These are phyloP conservation scores for Porodaedalea pini DNA, from an alignment of 1,284 basidiomycete genomes.

Conservation along the genomic window DNA sequence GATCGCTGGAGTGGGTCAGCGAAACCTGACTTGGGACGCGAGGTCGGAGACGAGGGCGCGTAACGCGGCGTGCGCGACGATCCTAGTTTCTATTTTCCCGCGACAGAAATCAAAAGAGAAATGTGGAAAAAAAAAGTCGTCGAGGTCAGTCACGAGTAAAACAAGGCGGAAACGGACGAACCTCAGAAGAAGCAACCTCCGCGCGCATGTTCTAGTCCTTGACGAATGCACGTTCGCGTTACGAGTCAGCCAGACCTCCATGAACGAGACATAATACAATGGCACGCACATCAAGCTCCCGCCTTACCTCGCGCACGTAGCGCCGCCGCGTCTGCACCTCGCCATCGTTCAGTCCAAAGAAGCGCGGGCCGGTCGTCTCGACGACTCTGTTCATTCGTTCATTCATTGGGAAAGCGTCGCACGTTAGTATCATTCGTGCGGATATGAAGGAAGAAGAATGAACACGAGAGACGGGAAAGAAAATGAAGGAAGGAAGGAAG, in stretches of 20 bases:
- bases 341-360: constrained; percentile 73
- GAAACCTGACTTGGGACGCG: constrained; percentile 4
- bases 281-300: constrained; percentile 75
- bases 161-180: too few relatives aligned
- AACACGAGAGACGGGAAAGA: too few relatives aligned
- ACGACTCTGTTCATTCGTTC: constrained; percentile 53
- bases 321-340: constrained; percentile 71
- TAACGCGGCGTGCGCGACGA: constrained; percentile 5
- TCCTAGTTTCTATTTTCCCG: neutral
- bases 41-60: constrained; percentile 15
- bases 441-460: too few relatives aligned
- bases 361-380: constrained; percentile 75
- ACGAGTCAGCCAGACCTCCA: neutral
- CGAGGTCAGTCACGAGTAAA: neutral
- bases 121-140: neutral
- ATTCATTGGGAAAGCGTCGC: neutral
- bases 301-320: constrained; percentile 71
- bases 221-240: constrained; percentile 21
- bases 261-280: neutral
- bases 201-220: constrained; percentile 25
- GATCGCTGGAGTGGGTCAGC: constrained; percentile 2
- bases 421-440: too few relatives aligned
- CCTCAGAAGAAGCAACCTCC: constrained; percentile 32
- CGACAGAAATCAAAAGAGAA: too few relatives aligned
- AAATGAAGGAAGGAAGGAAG: too few relatives aligned